phyloP scores from a whole-genome alignment of 2,329 filamentous ascomycete species.

The Penicillium sp. region DNA sequence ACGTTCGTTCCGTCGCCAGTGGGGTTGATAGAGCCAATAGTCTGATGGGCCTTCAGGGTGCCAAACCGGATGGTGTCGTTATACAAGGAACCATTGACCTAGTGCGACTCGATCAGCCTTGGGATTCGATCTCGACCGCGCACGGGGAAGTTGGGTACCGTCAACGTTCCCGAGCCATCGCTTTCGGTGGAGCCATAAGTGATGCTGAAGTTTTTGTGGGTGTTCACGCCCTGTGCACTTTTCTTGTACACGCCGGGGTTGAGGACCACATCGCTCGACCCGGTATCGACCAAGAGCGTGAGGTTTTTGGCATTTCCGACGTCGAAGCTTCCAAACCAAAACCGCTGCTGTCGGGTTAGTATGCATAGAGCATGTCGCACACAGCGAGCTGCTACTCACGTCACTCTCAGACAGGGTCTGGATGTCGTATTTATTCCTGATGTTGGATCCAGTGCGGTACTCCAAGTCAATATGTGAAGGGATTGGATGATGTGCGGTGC shows the following conservation, averaged over 20 bases:
- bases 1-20: neutral
- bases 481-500: neutral
- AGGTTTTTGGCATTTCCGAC: slow-evolving; percentile 5
- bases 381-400: neutral
- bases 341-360: neutral
- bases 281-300: slow-evolving; percentile 4
- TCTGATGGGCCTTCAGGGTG: slow-evolving; percentile 2
- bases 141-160: neutral
- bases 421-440: neutral
- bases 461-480: slow-evolving; percentile 4
- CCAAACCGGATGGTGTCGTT: slow-evolving; percentile 13
- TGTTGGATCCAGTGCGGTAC: slow-evolving; percentile 1
- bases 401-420: slow-evolving; percentile 2
- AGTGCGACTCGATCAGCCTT: neutral
- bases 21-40: slow-evolving; percentile 1
- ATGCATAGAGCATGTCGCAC: neutral
- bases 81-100: slow-evolving; percentile 7
- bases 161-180: slow-evolving; percentile 8
- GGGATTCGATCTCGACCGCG: too few species aligned
- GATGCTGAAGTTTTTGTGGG: slow-evolving; percentile 1
- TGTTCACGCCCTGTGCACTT: slow-evolving; percentile 1
- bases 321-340: slow-evolving; percentile 8
- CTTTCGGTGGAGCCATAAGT: slow-evolving; percentile 6
- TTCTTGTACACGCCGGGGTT: slow-evolving; percentile 4
- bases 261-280: slow-evolving; percentile 5